Evolutionary conservation across 176 grass and related monocot species (phyloP).

Genomic region (Cymbopogon citratus): DNA sequence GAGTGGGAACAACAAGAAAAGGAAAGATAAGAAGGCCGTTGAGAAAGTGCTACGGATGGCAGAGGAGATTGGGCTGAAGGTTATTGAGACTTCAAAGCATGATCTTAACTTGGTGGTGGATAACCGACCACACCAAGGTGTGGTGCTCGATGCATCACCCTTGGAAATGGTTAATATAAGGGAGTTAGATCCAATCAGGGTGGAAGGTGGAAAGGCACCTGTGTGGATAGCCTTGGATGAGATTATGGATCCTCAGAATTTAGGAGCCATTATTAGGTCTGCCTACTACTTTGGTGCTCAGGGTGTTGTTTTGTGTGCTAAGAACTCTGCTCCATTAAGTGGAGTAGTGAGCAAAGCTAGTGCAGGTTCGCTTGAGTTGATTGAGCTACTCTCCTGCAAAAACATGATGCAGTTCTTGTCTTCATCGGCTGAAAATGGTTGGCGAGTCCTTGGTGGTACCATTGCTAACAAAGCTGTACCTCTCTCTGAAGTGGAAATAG

Average conservation of each 20-base stretch:
- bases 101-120: constrained; percentile 92
- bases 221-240: constrained; percentile 93
- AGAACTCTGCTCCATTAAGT: constrained; percentile 95
- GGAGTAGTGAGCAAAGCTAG: constrained; percentile 98
- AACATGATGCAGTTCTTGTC: constrained; percentile 99
- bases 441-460: constrained; percentile 84
- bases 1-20: constrained; percentile 81
- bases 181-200: constrained; percentile 60
- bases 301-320: constrained; percentile 77
- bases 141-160: constrained; percentile 86
- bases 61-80: constrained; percentile 66
- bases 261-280: constrained; percentile 94
- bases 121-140: constrained; percentile 87
- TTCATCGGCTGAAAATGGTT: constrained; percentile 85
- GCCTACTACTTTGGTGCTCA: constrained; percentile 86
- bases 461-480: constrained; percentile 69
- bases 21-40: constrained; percentile 82
- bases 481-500: constrained; percentile 57
- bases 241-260: constrained; percentile 97
- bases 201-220: constrained; percentile 52
- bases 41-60: constrained; percentile 63
- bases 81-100: constrained; percentile 75
- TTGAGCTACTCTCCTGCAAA: constrained; percentile 80
- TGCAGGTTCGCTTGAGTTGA: constrained; percentile 86
- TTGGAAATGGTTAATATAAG: constrained; percentile 82